Evolutionary conservation across 2,329 filamentous ascomycete species (phyloP).

Genomic region (Raffaelea deltoideospora): DNA sequence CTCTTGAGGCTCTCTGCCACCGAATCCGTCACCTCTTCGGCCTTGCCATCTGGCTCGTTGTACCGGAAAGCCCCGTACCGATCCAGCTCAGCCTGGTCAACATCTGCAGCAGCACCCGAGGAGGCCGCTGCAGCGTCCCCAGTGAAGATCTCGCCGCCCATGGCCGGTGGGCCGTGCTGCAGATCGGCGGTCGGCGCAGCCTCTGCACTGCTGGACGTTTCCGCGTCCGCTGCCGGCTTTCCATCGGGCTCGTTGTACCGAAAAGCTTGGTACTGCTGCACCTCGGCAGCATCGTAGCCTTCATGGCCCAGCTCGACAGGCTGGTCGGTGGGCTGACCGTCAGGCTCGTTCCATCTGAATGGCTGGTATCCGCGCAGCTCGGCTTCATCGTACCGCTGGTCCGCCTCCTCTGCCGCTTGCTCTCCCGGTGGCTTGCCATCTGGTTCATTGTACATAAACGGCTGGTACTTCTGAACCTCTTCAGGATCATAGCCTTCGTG

Average conservation of each 20-base stretch:
- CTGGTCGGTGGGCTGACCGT: conserved; percentile 4
- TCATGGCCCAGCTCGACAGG: conserved; percentile 13
- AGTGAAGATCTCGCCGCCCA: no score
- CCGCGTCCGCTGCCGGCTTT: conserved; percentile 4
- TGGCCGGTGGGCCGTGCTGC: no score
- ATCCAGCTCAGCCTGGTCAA: conserved; percentile 6
- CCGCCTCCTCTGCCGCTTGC: conserved; percentile 1
- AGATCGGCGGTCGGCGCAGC: no score
- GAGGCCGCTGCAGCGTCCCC: no score
- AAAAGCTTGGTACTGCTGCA: conserved; percentile 20
- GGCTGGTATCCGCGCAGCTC: conserved; percentile 11
- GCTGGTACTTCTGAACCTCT: conserved; percentile 10
- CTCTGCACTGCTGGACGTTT: conserved; percentile 5
- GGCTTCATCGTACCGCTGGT: conserved; percentile 8
- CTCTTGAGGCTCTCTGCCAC: conserved; percentile 20
- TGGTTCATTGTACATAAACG: conserved; percentile 12
- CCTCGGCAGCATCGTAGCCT: conserved; percentile 19
- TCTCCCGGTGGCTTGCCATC: conserved; percentile 9
- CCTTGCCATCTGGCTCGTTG: conserved; percentile 11
- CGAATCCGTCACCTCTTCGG: conserved; percentile 12
- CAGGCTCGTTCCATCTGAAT: conserved; percentile 8
- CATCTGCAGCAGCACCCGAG: no score
- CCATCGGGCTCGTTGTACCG: conserved; percentile 18
- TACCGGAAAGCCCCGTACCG: conserved; percentile 15
- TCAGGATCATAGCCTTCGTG: conserved; percentile 11